A percentile compares a stretch with the other conserved stretches of the same genome.
phyloP scores from a whole-genome alignment of 805 yeast species.

The Candida awuae region DNA sequence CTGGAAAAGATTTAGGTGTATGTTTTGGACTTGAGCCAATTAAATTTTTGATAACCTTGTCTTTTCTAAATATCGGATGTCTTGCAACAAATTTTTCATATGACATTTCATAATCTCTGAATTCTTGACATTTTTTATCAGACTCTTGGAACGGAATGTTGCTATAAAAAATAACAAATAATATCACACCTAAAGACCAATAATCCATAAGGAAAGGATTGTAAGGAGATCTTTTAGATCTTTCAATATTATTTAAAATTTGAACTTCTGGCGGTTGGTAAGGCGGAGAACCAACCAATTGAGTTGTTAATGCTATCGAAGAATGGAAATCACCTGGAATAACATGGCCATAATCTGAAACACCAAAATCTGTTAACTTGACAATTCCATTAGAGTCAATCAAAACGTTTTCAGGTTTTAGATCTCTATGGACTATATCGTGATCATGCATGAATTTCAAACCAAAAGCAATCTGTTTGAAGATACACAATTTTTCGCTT shows the following conservation, averaged over 20 bases:
- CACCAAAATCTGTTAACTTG: conserved; percentile 92
- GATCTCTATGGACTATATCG: conserved; percentile 86
- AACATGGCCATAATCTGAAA: conserved; percentile 62
- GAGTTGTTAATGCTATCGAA: conserved; percentile 32
- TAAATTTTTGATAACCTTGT: conserved; percentile 22
- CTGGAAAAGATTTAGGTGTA: conserved; percentile 2
- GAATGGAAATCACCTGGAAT: conserved; percentile 45
- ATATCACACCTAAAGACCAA: conserved; percentile 69
- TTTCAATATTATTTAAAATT: conserved; percentile 35
- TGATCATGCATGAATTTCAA: conserved; percentile 59
- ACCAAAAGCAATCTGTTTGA: conserved; percentile 64
- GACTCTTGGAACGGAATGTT: conserved; percentile 57
- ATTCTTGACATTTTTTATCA: conserved; percentile 35
- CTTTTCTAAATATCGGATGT: conserved; percentile 38
- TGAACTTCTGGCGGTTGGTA: conserved; percentile 78
- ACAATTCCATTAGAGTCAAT: conserved; percentile 49
- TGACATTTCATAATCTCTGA: conserved; percentile 45
- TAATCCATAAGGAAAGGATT: conserved; percentile 67
- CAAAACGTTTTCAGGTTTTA: conserved; percentile 88
- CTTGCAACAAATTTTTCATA: conserved; percentile 31
- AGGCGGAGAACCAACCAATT: conserved; percentile 78
- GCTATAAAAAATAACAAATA: conserved; percentile 54
- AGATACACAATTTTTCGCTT: conserved; percentile 56
- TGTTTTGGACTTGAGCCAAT: conserved; percentile 2
- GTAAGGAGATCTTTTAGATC: conserved; percentile 44